phyloP scores from a whole-genome alignment of 202 grass and related monocot genomes.

The Carex arenaria region DNA sequence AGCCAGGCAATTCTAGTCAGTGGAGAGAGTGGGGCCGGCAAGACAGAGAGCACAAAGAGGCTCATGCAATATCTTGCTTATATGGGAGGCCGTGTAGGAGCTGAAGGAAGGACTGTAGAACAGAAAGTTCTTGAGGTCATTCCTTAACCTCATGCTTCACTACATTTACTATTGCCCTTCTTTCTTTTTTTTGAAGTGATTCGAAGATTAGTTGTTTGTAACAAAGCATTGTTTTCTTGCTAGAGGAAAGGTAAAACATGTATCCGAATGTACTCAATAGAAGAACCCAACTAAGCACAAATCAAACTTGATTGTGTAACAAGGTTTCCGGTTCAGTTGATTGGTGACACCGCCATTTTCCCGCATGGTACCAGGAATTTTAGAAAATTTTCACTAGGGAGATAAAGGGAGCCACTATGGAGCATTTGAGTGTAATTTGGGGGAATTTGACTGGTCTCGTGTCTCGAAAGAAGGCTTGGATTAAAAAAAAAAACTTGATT shows the following conservation, averaged over 20 bases:
- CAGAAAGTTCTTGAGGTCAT: conserved; percentile 94
- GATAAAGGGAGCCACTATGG: not conserved
- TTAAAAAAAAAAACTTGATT: not conserved
- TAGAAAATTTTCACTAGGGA: not conserved
- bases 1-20: conserved; percentile 98
- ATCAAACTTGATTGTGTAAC: not conserved
- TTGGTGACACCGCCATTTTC: not conserved
- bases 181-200: conserved; percentile 8
- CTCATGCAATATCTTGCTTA: conserved; percentile 95
- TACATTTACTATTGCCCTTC: not conserved
- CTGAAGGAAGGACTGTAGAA: conserved; percentile 72
- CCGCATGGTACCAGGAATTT: not conserved
- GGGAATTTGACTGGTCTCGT: not conserved
- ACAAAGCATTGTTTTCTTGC: conserved; percentile 11
- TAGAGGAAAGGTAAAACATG: conserved; percentile 21
- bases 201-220: not conserved
- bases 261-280: not conserved
- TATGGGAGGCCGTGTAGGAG: conserved; percentile 80
- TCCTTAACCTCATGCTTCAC: not conserved
- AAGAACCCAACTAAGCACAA: conserved; percentile 9
- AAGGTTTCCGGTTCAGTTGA: not conserved
- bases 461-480: not conserved
- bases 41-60: conserved; percentile 98
- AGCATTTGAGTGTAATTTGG: not conserved
- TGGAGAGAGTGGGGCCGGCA: conserved; percentile 96